phyloP scores from a whole-genome alignment of 768 basidiomycete species.

The Trametes gibbosa region DNA sequence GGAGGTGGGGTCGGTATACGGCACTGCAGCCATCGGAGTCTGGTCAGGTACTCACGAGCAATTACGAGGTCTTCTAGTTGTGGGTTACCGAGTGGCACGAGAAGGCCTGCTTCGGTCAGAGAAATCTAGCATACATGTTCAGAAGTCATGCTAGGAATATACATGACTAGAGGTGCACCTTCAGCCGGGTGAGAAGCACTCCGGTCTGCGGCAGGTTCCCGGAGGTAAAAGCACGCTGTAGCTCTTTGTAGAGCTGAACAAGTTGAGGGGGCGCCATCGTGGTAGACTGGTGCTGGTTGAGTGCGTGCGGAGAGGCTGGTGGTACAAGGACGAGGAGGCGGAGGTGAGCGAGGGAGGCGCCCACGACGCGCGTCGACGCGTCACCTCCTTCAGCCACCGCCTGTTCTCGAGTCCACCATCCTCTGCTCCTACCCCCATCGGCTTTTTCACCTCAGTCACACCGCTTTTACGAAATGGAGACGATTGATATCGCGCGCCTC shows the following conservation, averaged over 20 bases:
- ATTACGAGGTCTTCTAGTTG: conserved; percentile 67
- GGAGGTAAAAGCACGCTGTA: conserved; percentile 63
- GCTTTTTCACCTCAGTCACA: conserved; percentile 14
- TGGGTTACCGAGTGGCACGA: conserved; percentile 66
- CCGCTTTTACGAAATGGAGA: conserved; percentile 51
- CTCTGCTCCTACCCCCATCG: conserved; percentile 28
- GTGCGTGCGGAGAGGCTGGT: not conserved
- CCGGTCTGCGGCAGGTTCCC: conserved; percentile 70
- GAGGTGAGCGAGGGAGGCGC: conserved; percentile 6
- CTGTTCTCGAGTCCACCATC: conserved; percentile 8
- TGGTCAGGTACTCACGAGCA: conserved; percentile 54
- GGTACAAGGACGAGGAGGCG: not conserved
- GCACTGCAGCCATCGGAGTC: no score
- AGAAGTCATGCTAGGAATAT: not conserved
- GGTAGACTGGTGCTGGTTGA: not conserved
- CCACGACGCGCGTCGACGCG: conserved; percentile 39
- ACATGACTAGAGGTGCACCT: conserved; percentile 45
- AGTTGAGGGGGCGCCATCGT: conserved; percentile 54
- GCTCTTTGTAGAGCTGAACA: conserved; percentile 59
- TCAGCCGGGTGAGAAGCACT: conserved; percentile 64
- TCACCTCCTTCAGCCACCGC: conserved; percentile 30
- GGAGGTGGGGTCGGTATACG: not conserved
- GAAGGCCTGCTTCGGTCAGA: conserved; percentile 71
- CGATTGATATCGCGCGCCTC: conserved; percentile 73
- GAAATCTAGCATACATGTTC: conserved; percentile 51